A percentile compares a stretch with the other conserved stretches of the same genome.
phyloP scores from a whole-genome alignment of 2,329 filamentous ascomycete species.

The Lachnellula suecica region DNA sequence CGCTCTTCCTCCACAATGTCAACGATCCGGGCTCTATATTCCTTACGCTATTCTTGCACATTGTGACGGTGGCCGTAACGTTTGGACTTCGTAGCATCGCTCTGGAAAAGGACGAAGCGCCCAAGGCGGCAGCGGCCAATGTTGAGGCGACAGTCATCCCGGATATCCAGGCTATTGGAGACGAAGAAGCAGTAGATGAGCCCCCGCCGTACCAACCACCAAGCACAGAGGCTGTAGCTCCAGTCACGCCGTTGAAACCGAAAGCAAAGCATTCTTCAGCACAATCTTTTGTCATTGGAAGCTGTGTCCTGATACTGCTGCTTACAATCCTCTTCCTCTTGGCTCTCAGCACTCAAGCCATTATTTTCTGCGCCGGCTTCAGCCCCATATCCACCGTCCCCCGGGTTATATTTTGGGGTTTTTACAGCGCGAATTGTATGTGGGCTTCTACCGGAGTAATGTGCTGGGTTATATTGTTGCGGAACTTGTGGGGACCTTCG shows the following conservation, averaged over 20 bases:
- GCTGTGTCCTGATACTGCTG: background rate
- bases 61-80: background rate
- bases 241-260: constrained; percentile 2
- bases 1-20: constrained; percentile 9
- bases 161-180: background rate
- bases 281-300: constrained; percentile 12
- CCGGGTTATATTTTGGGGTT: constrained; percentile 5
- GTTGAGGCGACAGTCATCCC: background rate
- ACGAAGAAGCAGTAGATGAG: constrained; percentile 3
- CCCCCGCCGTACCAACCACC: constrained; percentile 16
- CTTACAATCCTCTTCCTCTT: constrained; percentile 2
- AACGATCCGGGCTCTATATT: background rate
- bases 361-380: constrained; percentile 3
- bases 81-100: constrained; percentile 1
- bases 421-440: background rate
- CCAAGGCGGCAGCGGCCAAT: background rate
- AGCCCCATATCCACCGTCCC: background rate
- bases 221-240: background rate
- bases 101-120: background rate
- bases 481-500: constrained; percentile 11
- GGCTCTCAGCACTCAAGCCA: constrained; percentile 6
- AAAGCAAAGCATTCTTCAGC: constrained; percentile 8
- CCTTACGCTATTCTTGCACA: constrained; percentile 1
- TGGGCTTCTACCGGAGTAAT: constrained; percentile 2
- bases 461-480: constrained; percentile 11